A percentile compares a stretch with the other conserved stretches of the same genome.
Conservation (phyloP, 257 asterid genomes). For the Penstemon davidsonii region DNA sequence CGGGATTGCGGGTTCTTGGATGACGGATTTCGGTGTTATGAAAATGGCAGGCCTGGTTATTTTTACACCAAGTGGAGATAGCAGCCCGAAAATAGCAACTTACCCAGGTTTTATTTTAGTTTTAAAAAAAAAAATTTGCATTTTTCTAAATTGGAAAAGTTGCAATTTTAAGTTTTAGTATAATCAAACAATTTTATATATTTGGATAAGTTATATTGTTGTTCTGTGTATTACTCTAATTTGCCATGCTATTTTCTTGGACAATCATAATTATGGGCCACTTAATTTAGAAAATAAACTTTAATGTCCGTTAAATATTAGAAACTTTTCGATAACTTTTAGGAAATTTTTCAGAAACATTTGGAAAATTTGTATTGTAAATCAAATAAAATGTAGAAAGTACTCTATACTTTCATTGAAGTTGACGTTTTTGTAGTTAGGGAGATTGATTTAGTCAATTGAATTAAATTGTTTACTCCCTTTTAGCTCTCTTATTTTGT, state of each 20-base stretch:
- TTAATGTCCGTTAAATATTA: not conserved
- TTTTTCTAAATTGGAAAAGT: not conserved
- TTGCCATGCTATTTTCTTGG: conserved; percentile 9
- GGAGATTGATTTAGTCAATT: no score
- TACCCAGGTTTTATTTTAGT: conserved; percentile 64
- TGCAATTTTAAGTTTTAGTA: no score
- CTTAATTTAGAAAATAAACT: not conserved
- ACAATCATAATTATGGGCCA: conserved; percentile 6
- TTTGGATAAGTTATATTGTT: no score
- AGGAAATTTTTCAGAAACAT: no score
- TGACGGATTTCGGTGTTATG: conserved; percentile 81
- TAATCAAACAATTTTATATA: no score
- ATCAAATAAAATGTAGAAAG: no score
- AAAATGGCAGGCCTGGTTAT: conserved; percentile 91
- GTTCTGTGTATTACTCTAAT: no score
- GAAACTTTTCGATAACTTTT: no score
- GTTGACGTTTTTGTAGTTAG: no score
- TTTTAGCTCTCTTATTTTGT: not conserved
- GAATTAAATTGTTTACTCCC: no score
- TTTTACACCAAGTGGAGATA: conserved; percentile 97
- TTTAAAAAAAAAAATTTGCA: conserved; percentile 3
- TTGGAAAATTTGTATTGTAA: no score
- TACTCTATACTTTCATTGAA: no score
- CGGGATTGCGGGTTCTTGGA: conserved; percentile 78
- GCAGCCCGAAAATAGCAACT: conserved; percentile 87